Evolutionary conservation across 805 yeast genomes (phyloP).

Genomic region (Metschnikowia corniflorae): DNA sequence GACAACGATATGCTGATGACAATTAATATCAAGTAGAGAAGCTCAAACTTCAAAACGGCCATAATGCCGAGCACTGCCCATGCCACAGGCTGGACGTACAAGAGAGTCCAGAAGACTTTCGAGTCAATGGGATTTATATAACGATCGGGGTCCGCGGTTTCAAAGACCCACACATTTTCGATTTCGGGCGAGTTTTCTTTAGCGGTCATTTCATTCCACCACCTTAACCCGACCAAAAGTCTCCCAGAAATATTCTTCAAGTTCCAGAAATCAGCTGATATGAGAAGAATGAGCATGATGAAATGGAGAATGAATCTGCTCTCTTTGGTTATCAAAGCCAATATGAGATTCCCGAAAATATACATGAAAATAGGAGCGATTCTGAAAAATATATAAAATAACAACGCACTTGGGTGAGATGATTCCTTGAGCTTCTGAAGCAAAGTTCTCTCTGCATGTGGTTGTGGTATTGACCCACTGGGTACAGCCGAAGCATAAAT

Average conservation of each 20-base stretch:
- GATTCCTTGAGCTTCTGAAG: slow-evolving; percentile 51
- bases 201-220: slow-evolving; percentile 83
- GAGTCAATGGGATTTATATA: slow-evolving; percentile 89
- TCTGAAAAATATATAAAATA: slow-evolving; percentile 61
- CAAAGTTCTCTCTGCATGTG: slow-evolving; percentile 23
- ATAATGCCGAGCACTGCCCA: slow-evolving; percentile 76
- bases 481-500: background rate
- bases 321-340: slow-evolving; percentile 36
- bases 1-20: slow-evolving; percentile 69
- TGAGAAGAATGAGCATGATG: slow-evolving; percentile 67
- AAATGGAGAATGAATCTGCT: slow-evolving; percentile 64
- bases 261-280: slow-evolving; percentile 92
- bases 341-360: slow-evolving; percentile 66
- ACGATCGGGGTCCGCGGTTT: slow-evolving; percentile 70
- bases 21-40: slow-evolving; percentile 61
- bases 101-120: slow-evolving; percentile 77
- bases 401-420: slow-evolving; percentile 77
- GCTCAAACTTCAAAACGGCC: slow-evolving; percentile 74
- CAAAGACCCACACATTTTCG: slow-evolving; percentile 82
- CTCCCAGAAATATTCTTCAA: slow-evolving; percentile 90
- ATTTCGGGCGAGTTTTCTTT: slow-evolving; percentile 40
- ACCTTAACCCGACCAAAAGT: slow-evolving; percentile 81
- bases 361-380: slow-evolving; percentile 62
- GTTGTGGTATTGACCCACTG: slow-evolving; percentile 6
- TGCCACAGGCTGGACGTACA: slow-evolving; percentile 69